These are phyloP conservation scores for Eucalyptus virginea DNA, from an alignment of 345 rosid genomes.

Conservation along the genomic window DNA sequence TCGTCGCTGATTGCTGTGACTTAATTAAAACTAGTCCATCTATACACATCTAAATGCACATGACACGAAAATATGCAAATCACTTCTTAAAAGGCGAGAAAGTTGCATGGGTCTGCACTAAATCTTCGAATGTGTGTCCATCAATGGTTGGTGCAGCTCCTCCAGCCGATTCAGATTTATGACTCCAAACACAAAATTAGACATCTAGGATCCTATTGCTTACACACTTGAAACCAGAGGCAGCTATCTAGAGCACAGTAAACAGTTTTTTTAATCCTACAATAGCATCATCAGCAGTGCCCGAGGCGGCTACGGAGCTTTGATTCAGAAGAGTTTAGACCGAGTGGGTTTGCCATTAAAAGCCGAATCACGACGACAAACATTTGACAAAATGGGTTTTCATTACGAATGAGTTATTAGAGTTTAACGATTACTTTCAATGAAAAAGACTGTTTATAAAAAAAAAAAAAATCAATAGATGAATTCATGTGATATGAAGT, in stretches of 20 bases:
- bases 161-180: background rate
- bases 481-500: background rate
- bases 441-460: background rate
- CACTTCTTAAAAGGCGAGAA: background rate
- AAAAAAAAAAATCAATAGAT: background rate
- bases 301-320: background rate
- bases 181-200: background rate
- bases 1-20: accelerated
- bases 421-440: background rate
- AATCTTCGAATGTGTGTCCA: background rate
- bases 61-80: background rate
- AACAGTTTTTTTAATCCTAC: background rate
- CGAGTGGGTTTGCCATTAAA: accelerated
- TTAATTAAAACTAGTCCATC: background rate
- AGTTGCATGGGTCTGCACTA: background rate
- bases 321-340: background rate
- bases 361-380: background rate
- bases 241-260: background rate
- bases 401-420: background rate
- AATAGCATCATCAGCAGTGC: background rate
- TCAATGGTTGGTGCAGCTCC: background rate
- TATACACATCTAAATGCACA: background rate
- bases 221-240: background rate
- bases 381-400: background rate
- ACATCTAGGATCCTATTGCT: background rate